These are phyloP conservation scores for Tirmania nivea DNA, from an alignment of 495 filamentous ascomycete genomes.

Conservation along the genomic window DNA sequence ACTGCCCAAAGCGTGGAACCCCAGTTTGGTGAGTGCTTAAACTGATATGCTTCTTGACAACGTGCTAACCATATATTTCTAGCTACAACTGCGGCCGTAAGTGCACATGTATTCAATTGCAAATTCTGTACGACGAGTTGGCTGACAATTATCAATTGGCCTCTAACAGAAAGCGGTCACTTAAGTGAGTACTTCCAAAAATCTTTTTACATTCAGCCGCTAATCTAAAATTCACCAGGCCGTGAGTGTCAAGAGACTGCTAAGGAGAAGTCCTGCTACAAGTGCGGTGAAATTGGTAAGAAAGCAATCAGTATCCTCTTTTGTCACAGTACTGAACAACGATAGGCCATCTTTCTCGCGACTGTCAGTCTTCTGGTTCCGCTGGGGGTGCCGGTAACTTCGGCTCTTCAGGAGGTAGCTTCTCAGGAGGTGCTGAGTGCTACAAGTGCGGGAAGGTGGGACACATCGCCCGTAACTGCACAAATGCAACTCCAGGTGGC, in stretches of 20 bases:
- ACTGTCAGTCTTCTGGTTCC: conserved; percentile 48
- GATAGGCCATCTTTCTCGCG: conserved; percentile 76
- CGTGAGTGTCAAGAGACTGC: conserved; percentile 77
- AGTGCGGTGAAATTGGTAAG: conserved; percentile 42
- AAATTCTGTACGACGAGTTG: too few species aligned
- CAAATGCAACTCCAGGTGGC: conserved; percentile 32
- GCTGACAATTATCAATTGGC: too few species aligned
- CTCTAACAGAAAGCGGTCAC: conserved; percentile 48
- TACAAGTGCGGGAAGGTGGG: conserved; percentile 98
- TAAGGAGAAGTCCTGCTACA: conserved; percentile 95
- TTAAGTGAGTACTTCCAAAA: conserved; percentile 40
- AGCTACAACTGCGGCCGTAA: conserved; percentile 65
- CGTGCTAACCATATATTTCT: conserved; percentile 3
- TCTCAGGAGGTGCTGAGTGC: conserved; percentile 49
- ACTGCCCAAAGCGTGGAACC: conserved; percentile 83
- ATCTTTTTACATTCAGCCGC: conserved; percentile 1
- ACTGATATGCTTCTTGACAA: background rate
- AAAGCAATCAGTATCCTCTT: background rate
- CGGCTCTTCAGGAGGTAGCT: conserved; percentile 24
- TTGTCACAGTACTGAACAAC: conserved; percentile 2
- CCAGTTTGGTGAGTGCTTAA: conserved; percentile 54
- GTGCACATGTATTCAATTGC: conserved; percentile 10
- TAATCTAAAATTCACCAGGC: conserved; percentile 26
- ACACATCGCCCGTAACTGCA: conserved; percentile 93
- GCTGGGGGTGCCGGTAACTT: conserved; percentile 26